Evolutionary conservation across 257 asterid species (phyloP).

Genomic region (Solanum appendiculatum): DNA sequence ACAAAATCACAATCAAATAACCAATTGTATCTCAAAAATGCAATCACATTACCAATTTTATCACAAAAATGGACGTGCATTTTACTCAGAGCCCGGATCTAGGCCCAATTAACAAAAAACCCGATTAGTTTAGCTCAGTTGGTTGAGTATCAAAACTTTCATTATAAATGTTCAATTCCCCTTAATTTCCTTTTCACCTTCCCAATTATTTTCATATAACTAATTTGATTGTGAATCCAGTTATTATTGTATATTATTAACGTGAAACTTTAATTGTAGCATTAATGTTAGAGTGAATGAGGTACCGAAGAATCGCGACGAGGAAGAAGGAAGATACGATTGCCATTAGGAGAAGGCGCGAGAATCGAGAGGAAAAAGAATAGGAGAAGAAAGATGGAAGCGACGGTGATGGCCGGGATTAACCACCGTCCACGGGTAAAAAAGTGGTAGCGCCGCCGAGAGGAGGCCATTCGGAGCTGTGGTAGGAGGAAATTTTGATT

Average conservation of each 20-base stretch:
- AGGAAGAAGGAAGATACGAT: constrained; percentile 26
- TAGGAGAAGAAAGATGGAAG: constrained; percentile 49
- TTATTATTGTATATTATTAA: background rate
- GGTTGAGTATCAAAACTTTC: no score
- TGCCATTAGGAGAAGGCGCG: constrained; percentile 61
- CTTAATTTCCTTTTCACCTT: background rate
- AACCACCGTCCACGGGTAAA: constrained; percentile 30
- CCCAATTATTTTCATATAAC: background rate
- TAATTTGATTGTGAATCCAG: background rate
- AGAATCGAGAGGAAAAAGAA: constrained; percentile 49
- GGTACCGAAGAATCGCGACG: constrained; percentile 8
- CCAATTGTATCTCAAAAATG: background rate
- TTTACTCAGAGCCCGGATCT: background rate
- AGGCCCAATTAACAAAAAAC: background rate
- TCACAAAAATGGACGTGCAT: background rate
- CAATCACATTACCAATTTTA: background rate
- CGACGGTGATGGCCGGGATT: constrained; percentile 38
- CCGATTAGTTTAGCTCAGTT: background rate
- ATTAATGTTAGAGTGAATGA: background rate
- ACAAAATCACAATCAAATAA: background rate
- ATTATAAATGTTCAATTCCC: background rate
- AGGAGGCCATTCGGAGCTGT: constrained; percentile 45
- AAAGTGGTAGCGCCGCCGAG: constrained; percentile 66
- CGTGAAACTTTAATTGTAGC: background rate
- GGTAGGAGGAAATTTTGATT: constrained; percentile 4